Base-by-base conservation (phyloP, 768 basidiomycete genomes). In the Boletus coccyginus region DNA sequence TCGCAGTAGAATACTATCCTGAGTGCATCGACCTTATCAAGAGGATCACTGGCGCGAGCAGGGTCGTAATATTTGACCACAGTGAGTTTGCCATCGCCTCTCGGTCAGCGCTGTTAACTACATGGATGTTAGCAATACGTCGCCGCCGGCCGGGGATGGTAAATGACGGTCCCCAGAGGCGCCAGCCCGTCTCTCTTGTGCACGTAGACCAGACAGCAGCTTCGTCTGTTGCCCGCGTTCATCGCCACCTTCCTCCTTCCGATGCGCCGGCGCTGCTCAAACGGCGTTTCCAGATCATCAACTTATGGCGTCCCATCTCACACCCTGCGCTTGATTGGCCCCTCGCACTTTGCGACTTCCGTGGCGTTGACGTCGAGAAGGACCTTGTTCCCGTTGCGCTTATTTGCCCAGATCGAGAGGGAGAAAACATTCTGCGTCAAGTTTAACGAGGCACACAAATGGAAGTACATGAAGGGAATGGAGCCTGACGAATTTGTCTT, bases 241-340 rank as follows among this genome's bases (percentile, higher is more conserved):
- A 71, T 36, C 73, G 72, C 36, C 78, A 81, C 59, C 72, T 78
- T 13, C 77, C 79, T 0, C 52, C 67, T 3, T 68, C 63, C 45
- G 78, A 81, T 40, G 78, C 70, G 0, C 70, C 70, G 58, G 66
- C 35, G 42, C 61, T 80, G 47, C 71, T 80, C 36, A 64, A 73
- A 57, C 66, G 70, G 24, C 78, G 80, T 56, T 81, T 79, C 66
- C 79, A 81, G 60, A 78, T 82, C 58, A 74, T 82, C 57, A 82
- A 81, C 65, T 66, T 83, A 53, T 83, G 82, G 82, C 74, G 81
- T 21, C 81, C 81, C 1, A 79, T 82, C 62, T 62, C 70, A 17
- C 67, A 77, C 56, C 60, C 73, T 2, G 79, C 79, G 3, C 62
- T 66, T 17, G 82, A 81, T 56, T 78, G 73, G 70, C 81, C 80